phyloP scores from a whole-genome alignment of 1,284 basidiomycete genomes.

The Lentinula novae-zelandiae region DNA sequence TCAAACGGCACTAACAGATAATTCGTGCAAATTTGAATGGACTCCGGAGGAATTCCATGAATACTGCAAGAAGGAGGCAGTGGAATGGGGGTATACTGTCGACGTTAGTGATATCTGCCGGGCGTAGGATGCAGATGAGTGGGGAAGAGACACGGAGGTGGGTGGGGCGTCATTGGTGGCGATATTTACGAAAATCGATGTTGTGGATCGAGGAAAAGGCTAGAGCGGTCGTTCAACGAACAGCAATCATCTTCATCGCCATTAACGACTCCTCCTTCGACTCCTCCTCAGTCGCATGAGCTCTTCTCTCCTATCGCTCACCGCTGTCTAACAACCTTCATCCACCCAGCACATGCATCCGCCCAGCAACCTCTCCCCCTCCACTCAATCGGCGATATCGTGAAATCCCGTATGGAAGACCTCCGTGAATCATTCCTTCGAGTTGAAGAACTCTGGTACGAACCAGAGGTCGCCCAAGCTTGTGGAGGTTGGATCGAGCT shows the following conservation, averaged over 20 bases:
- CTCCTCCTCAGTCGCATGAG: constrained; percentile 17
- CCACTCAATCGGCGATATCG: constrained; percentile 45
- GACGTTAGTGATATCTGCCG: constrained; percentile 53
- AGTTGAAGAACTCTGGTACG: constrained; percentile 70
- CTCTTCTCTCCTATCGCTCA: constrained; percentile 30
- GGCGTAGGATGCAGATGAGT: constrained; percentile 57
- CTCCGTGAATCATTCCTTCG: constrained; percentile 47
- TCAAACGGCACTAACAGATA: no score
- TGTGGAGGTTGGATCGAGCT: constrained; percentile 72
- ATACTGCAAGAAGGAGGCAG: constrained; percentile 65
- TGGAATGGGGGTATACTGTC: constrained; percentile 73
- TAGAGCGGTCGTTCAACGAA: constrained; percentile 26
- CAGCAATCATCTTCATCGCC: not conserved
- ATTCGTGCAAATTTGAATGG: constrained; percentile 73
- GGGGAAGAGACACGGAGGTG: constrained; percentile 59
- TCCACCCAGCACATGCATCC: constrained; percentile 47
- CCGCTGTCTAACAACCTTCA: constrained; percentile 46
- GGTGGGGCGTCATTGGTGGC: constrained; percentile 76
- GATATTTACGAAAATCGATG: constrained; percentile 53
- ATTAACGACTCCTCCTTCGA: constrained; percentile 14
- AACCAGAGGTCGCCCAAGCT: constrained; percentile 47
- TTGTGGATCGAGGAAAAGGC: constrained; percentile 28
- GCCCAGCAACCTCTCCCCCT: constrained; percentile 39
- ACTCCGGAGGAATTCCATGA: constrained; percentile 72
- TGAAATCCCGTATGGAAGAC: constrained; percentile 51